A percentile compares a stretch with the other conserved stretches of the same genome.
Conservation (phyloP, 257 asterid species). For the Solanum dulcamara region DNA sequence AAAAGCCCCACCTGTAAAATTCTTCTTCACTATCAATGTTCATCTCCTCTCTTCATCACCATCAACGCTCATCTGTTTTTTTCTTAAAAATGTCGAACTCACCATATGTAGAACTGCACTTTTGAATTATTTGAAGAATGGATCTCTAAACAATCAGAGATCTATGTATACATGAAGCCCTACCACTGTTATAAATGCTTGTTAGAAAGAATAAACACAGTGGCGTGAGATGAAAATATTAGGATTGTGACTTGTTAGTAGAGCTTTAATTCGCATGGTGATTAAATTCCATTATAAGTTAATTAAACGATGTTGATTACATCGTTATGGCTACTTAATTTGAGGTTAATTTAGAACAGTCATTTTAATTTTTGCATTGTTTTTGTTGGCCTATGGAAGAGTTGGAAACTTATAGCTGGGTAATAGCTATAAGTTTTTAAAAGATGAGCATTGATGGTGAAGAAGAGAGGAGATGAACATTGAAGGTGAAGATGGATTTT, state of each 20-base stretch:
- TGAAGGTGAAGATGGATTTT: too few species aligned
- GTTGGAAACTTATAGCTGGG: background rate
- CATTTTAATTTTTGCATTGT: background rate
- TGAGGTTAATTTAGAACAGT: fast-evolving
- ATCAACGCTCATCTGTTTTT: too few species aligned
- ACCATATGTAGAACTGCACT: background rate
- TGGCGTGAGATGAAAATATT: background rate
- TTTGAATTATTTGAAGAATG: background rate
- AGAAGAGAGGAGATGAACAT: too few species aligned
- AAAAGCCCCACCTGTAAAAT: too few species aligned
- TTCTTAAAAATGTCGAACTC: too few species aligned
- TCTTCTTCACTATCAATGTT: too few species aligned
- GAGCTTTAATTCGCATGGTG: background rate
- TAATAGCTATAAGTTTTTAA: too few species aligned
- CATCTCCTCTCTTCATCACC: too few species aligned
- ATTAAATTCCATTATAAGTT: background rate
- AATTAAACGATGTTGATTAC: background rate
- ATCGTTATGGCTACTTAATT: background rate
- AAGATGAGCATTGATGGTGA: too few species aligned
- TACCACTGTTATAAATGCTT: background rate
- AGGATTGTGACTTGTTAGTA: background rate
- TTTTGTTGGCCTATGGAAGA: background rate
- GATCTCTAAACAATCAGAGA: background rate
- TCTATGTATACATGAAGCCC: background rate
- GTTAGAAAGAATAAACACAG: background rate